phyloP scores from a whole-genome alignment of 2,329 filamentous ascomycete species.

The Arthrocladium fulminans region DNA sequence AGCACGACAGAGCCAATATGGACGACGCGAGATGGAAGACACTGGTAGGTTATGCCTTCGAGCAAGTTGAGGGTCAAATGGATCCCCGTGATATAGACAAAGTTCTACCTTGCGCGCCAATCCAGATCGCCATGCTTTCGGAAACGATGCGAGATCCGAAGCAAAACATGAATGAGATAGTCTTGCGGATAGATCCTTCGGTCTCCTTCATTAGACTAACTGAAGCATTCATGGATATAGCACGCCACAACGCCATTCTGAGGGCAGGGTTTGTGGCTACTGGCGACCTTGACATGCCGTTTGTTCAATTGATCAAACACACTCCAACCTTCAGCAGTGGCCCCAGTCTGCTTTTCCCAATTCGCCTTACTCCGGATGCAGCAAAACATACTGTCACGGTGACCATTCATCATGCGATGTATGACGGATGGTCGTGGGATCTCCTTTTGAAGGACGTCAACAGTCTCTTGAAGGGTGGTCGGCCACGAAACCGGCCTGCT shows the following conservation, averaged over 20 bases:
- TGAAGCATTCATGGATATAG: conserved; percentile 43
- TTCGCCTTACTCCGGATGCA: conserved; percentile 39
- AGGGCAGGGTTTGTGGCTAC: conserved; percentile 63
- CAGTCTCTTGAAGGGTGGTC: conserved; percentile 35
- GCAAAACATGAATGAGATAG: conserved; percentile 71
- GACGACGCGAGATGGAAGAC: not conserved
- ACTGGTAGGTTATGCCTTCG: not conserved
- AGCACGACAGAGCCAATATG: not conserved
- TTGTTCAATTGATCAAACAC: conserved; percentile 58
- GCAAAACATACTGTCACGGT: conserved; percentile 33
- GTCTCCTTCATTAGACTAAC: conserved; percentile 35
- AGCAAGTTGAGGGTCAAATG: conserved; percentile 8
- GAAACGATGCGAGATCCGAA: conserved; percentile 55
- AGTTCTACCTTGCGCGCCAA: conserved; percentile 55
- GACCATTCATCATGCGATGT: conserved; percentile 71
- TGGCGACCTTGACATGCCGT: conserved; percentile 36
- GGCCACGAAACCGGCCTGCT: conserved; percentile 39
- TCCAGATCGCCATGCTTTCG: conserved; percentile 71
- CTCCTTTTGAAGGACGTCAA: conserved; percentile 61
- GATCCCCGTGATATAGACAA: conserved; percentile 25
- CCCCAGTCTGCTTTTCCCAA: conserved; percentile 47
- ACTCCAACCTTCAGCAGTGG: conserved; percentile 28
- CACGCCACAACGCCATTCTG: conserved; percentile 54
- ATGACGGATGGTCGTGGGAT: conserved; percentile 90
- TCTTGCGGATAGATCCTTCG: conserved; percentile 47